Evolutionary conservation across 495 filamentous ascomycete genomes (phyloP), one percentile per base, ranked within the genome.

Genomic region (Thozetella sp.): DNA sequence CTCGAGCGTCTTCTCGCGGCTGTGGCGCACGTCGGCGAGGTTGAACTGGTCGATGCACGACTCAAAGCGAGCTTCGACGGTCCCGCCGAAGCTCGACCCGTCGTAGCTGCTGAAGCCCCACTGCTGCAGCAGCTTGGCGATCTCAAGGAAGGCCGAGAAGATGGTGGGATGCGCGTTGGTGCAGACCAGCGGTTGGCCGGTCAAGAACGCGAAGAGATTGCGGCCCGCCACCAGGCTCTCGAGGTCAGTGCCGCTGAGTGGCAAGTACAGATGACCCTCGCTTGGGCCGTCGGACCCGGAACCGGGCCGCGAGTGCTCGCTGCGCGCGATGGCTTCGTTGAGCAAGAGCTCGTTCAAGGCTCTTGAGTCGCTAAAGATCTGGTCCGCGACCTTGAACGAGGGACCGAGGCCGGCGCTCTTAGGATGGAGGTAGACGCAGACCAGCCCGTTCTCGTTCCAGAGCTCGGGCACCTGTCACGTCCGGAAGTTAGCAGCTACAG

Each of bases 121-220:
- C 17, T 86, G 79, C 13, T 86, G 81, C 24, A 97, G 74, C 19
- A 92, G 73, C 15, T 80, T 80, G 0, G 90, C 83, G 1, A 96
- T 81, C 30, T 88, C 80, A 59, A 93, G 77, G 63, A 96, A 86
- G 6, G 94, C 88, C 3, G 81, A 72, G 74, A 96, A 97, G 3
- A 91, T 68, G 0, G 82, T 87, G 1, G 88, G 78, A 15, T 87
- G 86, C 19, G 80, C 78, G 19, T 83, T 80, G 0, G 91, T 96
- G 0, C 89, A 90, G 12, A 98, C 88, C 10, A 98, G 79, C 0
- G 91, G 89, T 61, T 93, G 88, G 43, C 87, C 89, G 9, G 86
- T 82, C 11, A 99, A 78, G 64, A 99, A 93, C 2, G 95, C 92
- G 70, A 98, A 97, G 54, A 97, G 74, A 67, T 99, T 99, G 22